phyloP scores from a whole-genome alignment of 208 protist genomes.

The Crithidia fasciculata region DNA sequence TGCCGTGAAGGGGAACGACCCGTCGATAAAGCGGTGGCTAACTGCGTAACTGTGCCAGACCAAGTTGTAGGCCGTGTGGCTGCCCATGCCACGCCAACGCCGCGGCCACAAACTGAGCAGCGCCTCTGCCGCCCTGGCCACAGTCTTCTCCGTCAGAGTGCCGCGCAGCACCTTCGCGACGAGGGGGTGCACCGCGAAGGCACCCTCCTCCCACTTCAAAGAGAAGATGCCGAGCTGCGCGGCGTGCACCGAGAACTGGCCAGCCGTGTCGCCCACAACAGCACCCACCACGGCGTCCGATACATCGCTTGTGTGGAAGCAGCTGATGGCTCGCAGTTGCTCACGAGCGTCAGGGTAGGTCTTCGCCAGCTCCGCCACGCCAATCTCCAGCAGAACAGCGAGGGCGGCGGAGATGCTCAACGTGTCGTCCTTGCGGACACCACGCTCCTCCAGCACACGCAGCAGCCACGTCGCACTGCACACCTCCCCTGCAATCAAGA shows the following conservation, averaged over 20 bases:
- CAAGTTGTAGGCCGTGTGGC: conserved; percentile 57
- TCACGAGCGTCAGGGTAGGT: conserved; percentile 37
- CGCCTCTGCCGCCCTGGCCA: conserved; percentile 36
- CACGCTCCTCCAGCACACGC: conserved; percentile 25
- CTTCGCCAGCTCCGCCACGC: conserved; percentile 48
- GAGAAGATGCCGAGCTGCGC: conserved; percentile 65
- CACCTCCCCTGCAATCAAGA: conserved; percentile 46
- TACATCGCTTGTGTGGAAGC: conserved; percentile 66
- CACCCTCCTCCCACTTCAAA: conserved; percentile 70
- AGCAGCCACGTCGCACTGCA: conserved; percentile 36
- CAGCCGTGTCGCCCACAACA: conserved; percentile 46
- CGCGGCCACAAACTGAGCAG: conserved; percentile 75
- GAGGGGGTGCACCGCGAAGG: conserved; percentile 65
- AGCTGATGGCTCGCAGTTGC: conserved; percentile 50
- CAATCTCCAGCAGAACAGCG: conserved; percentile 52
- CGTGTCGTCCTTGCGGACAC: conserved; percentile 41
- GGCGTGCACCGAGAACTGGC: conserved; percentile 44
- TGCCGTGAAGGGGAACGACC: conserved; percentile 32
- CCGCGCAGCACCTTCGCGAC: conserved; percentile 50
- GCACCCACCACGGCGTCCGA: conserved; percentile 61
- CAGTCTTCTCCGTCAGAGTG: neutral
- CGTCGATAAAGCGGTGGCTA: conserved; percentile 25
- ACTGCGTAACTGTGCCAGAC: conserved; percentile 79
- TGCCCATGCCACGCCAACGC: conserved; percentile 71
- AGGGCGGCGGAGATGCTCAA: conserved; percentile 69